Conservation (phyloP, 208 protist genomes). For the Phytomonas francai region DNA sequence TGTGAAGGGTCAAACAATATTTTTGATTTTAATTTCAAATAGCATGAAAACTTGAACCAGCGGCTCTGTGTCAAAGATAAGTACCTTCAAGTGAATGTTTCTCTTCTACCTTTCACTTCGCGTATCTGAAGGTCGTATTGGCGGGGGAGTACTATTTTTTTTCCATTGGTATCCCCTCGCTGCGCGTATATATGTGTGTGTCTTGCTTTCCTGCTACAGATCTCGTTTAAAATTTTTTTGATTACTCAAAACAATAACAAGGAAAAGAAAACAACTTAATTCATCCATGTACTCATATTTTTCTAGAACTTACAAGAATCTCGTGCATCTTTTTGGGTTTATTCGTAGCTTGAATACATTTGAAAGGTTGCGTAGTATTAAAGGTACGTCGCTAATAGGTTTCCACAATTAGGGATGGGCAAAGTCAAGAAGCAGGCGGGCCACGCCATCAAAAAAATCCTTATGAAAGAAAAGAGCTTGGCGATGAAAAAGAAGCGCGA, state of each 20-base stretch:
- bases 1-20: too few relatives aligned
- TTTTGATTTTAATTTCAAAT: too few relatives aligned
- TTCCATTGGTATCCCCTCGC: too few relatives aligned
- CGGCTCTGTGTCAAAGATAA: too few relatives aligned
- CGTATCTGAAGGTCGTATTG: too few relatives aligned
- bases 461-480: conserved; percentile 88
- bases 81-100: too few relatives aligned
- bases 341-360: not conserved
- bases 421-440: conserved; percentile 63
- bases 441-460: conserved; percentile 84
- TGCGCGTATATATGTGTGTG: conserved; percentile 1
- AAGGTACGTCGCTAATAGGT: not conserved
- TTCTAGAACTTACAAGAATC: conserved; percentile 10
- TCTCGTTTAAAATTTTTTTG: not conserved
- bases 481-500: conserved; percentile 84
- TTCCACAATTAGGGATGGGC: conserved; percentile 29
- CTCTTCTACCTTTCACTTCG: too few relatives aligned
- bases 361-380: not conserved
- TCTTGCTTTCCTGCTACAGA: not conserved
- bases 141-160: too few relatives aligned
- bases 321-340: not conserved
- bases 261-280: conserved; percentile 2
- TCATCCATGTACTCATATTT: conserved; percentile 4
- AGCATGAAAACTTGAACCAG: too few relatives aligned
- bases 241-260: not conserved